These are phyloP conservation scores for Gossypioides kirkii DNA, from an alignment of 345 rosid species.

Conservation along the genomic window DNA sequence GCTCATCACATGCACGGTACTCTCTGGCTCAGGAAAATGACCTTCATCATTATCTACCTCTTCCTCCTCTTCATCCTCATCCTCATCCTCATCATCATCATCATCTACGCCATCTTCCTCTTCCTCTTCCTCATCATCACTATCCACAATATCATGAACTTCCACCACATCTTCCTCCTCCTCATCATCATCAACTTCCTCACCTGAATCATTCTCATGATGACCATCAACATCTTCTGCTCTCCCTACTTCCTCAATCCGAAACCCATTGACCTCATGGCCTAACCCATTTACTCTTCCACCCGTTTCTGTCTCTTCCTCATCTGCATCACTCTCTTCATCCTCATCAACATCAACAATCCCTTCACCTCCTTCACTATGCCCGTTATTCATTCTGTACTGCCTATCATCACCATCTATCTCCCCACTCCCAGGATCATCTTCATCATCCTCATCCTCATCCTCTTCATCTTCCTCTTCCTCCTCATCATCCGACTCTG, in stretches of 20 bases:
- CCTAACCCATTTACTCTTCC: slow-evolving; percentile 27
- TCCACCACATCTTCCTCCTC: slow-evolving; percentile 44
- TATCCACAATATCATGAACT: slow-evolving; percentile 41
- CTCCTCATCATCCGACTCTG: slow-evolving; percentile 73
- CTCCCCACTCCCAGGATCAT: slow-evolving; percentile 73
- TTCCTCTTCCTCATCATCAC: slow-evolving; percentile 45
- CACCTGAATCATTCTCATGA: slow-evolving; percentile 37
- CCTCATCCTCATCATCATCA: slow-evolving; percentile 46
- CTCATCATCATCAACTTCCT: slow-evolving; percentile 44
- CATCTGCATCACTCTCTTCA: slow-evolving; percentile 68
- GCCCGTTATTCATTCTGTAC: slow-evolving; percentile 44
- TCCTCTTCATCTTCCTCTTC: slow-evolving; percentile 60
- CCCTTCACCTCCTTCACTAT: slow-evolving; percentile 42
- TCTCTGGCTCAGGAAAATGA: slow-evolving; percentile 35
- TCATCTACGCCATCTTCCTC: slow-evolving; percentile 36
- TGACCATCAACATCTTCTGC: slow-evolving; percentile 39
- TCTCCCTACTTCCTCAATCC: slow-evolving; percentile 24
- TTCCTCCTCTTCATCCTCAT: slow-evolving; percentile 51
- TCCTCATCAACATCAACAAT: slow-evolving; percentile 60
- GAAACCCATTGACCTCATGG: slow-evolving; percentile 43
- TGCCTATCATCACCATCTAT: slow-evolving; percentile 56
- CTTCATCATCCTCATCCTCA: slow-evolving; percentile 57
- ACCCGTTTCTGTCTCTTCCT: slow-evolving; percentile 51
- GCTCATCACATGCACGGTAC: slow-evolving; percentile 35
- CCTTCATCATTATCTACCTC: slow-evolving; percentile 54